These are phyloP conservation scores for Penicillium samsonianum DNA, from an alignment of 495 filamentous ascomycete species.

Conservation along the genomic window DNA sequence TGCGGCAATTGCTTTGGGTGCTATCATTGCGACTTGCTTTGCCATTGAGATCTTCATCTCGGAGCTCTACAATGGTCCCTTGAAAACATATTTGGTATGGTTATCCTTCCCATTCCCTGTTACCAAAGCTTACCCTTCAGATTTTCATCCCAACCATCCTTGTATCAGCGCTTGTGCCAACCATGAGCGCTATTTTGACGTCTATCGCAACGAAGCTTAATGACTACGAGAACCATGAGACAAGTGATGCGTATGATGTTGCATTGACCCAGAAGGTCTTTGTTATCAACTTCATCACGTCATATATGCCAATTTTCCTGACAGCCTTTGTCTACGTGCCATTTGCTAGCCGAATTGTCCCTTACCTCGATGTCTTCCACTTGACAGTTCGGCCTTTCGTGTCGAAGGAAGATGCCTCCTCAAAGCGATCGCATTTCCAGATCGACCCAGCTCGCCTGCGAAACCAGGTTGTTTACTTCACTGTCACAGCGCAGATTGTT, in stretches of 20 bases:
- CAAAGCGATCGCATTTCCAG: slow-evolving; percentile 64
- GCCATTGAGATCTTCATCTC: slow-evolving; percentile 94
- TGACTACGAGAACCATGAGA: slow-evolving; percentile 91
- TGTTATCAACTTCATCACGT: slow-evolving; percentile 95
- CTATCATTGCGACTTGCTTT: slow-evolving; percentile 84
- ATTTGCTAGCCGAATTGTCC: slow-evolving; percentile 83
- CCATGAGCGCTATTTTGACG: slow-evolving; percentile 73
- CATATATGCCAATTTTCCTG: slow-evolving; percentile 87
- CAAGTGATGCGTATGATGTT: slow-evolving; percentile 71
- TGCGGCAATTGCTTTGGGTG: slow-evolving; percentile 68
- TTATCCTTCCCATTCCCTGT: not conserved
- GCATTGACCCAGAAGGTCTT: slow-evolving; percentile 90
- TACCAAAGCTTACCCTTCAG: slow-evolving; percentile 39
- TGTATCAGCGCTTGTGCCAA: slow-evolving; percentile 76
- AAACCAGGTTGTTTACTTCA: slow-evolving; percentile 96
- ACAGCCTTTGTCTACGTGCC: slow-evolving; percentile 98
- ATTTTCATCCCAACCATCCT: slow-evolving; percentile 86
- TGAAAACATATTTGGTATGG: slow-evolving; percentile 79
- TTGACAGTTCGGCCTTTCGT: slow-evolving; percentile 75
- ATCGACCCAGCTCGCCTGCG: slow-evolving; percentile 83
- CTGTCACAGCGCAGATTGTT: slow-evolving; percentile 92
- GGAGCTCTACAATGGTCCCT: slow-evolving; percentile 88
- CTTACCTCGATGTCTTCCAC: slow-evolving; percentile 85
- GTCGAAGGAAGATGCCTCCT: slow-evolving; percentile 62
- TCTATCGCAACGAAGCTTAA: slow-evolving; percentile 77